Evolutionary conservation across 2,329 filamentous ascomycete species (phyloP), one percentile per base, ranked within the genome.

Genomic region (Scytalidium lignicola): DNA sequence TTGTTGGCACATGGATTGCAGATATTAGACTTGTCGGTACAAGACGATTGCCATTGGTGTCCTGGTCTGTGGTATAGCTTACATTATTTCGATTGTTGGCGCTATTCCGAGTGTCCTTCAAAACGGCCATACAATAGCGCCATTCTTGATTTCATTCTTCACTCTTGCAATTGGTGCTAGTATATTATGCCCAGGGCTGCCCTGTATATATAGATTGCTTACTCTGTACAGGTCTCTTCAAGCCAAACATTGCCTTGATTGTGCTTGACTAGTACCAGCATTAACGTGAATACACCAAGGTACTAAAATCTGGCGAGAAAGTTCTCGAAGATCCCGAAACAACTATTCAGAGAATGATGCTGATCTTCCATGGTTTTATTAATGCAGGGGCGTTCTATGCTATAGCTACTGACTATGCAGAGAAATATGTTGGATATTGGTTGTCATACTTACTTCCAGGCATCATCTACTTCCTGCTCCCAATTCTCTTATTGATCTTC

Each of bases 1-100:
- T 73, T n/a, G 57, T 76, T 48, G 78, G 78, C 58, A 78, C 75
- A 58, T 78, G 78, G 60, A 68, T 80, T 46, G 76, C 76, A 15
- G 70, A 82, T 58, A 74, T 77, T 59, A 80, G 80, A 52, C 71
- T 80, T 22, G 79, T 47, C 78, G 79, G 59, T 82, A 78, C 69
- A 80, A n/a, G n/a, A 78, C 67, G 80, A 79, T n/a, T 82, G 83
- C 51, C 67, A 79, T 51, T 39, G 70, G 70, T 43, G 67, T 71
- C 29, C 64, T 61, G n/a, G 67, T 73, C 51, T 68, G 70, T 26
- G 70, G 79, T 61, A 51, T 79, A 17, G 79, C 79, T 41, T 71
- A 82, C 23, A 62, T 78, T 21, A 68, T 83, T 46, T 67, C 82
- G 18, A 73, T 79, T 61, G 66, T 74, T 3, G 78, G 78, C 0